phyloP scores from a whole-genome alignment of 306 rosid genomes.

The Prosopis cineraria region DNA sequence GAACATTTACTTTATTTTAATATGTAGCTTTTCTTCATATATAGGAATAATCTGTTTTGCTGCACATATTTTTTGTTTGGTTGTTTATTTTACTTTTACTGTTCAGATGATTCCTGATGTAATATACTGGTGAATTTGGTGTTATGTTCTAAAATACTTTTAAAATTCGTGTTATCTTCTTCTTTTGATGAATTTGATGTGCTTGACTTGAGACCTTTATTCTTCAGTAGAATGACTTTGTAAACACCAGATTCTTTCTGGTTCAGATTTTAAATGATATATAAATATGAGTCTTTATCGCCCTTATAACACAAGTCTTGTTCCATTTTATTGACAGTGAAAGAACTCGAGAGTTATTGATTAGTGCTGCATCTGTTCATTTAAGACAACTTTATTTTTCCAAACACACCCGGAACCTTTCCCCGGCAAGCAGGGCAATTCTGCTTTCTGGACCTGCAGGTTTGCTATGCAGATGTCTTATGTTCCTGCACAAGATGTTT shows the following conservation, averaged over 20 bases:
- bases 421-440: slow-evolving; percentile 88
- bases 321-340: slow-evolving; percentile 49
- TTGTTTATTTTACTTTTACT: not conserved
- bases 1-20: not conserved
- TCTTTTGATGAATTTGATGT: slow-evolving; percentile 9
- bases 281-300: not conserved
- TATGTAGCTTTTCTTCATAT: not conserved
- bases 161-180: no score
- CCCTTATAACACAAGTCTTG: slow-evolving; percentile 13
- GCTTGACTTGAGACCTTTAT: not conserved
- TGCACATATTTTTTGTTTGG: not conserved
- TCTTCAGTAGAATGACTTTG: not conserved
- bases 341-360: slow-evolving; percentile 65
- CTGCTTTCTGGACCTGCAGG: slow-evolving; percentile 93
- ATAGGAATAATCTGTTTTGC: slow-evolving; percentile 1
- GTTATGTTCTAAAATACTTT: slow-evolving; percentile 19
- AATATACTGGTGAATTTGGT: not conserved
- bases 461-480: slow-evolving; percentile 31
- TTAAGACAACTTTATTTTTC: slow-evolving; percentile 60
- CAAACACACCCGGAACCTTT: slow-evolving; percentile 85
- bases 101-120: slow-evolving; percentile 22
- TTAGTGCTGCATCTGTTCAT: slow-evolving; percentile 81
- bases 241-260: not conserved
- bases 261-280: not conserved
- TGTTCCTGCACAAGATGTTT: not conserved